Evolutionary conservation across 2,329 filamentous ascomycete genomes (phyloP), one percentile per base, ranked within the genome.

Genomic region (Diaporthe humulicola): DNA sequence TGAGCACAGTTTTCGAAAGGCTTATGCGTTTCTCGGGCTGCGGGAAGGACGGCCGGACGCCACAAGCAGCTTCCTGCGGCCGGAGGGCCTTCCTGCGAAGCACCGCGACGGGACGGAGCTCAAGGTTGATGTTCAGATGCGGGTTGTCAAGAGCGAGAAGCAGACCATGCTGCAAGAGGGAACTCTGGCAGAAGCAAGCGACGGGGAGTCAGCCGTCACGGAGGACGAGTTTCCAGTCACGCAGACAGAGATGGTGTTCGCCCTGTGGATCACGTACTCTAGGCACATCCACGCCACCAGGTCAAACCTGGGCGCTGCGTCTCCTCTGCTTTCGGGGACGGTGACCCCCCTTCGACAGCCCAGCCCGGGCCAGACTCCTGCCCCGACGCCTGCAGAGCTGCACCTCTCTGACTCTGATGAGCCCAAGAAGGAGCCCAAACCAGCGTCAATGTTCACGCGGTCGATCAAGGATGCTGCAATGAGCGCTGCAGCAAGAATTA

Each of bases 181-280:
- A 77, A 90, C 92, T 2, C 90, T 93, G n/a, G 87, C 90, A 71
- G 92, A 95, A 81, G 84, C 86, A 52, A 90, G 87, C 71, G 89
- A 89, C 50, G 88, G 90, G 60, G 86, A 85, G n/a, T 85, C 87
- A 61, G 81, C 83, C 36, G 80, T 82, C 66, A 80, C 82, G 78
- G 85, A 82, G 60, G 82, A 83, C n/a, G 80, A 86, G 12, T 88
- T 90, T n/a, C 83, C 88, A 15, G 83, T 87, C 42, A 81, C 85
- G 4, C 87, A 89, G 76, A 90, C 92, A 22, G 95, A 98, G 82
- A 90, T 98, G 76, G 95, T 98, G 0, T 98, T 96, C 85, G 97
- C 97, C 15, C 86, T 99, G 40, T 99, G 97, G 97, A 93, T 99
- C 78, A 98, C 96, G 1, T 99, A 98, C 82, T 98, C 96, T 25